phyloP scores from a whole-genome alignment of 116 monocot species.

The Cymodocea nodosa region DNA sequence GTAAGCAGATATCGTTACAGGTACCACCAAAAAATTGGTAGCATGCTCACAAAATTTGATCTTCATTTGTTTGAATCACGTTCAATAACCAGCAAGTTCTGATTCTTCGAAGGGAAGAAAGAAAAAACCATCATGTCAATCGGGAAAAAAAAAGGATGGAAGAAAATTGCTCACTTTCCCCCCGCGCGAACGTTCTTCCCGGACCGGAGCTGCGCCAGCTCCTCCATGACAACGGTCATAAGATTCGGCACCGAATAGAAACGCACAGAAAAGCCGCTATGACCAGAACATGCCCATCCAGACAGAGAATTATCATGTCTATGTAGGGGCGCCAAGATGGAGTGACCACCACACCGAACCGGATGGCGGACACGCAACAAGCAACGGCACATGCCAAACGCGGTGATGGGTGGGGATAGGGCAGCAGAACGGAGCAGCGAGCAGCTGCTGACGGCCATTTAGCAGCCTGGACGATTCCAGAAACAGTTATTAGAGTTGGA shows the following conservation, averaged over 20 bases:
- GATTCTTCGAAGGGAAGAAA: background rate
- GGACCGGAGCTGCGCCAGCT: constrained; percentile 10
- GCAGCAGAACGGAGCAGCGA: constrained; percentile 26
- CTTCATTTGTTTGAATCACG: too few species aligned
- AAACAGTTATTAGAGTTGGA: background rate
- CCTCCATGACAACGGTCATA: constrained; percentile 8
- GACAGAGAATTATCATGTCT: background rate
- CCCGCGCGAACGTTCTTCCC: constrained; percentile 7
- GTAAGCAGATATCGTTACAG: too few species aligned
- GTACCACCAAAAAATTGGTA: too few species aligned
- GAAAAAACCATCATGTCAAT: background rate
- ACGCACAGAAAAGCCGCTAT: background rate
- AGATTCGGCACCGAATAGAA: constrained; percentile 9
- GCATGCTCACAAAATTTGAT: too few species aligned
- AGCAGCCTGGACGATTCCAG: background rate
- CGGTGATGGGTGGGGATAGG: constrained; percentile 5
- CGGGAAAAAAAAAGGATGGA: background rate
- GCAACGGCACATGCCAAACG: constrained; percentile 15
- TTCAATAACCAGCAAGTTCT: too few species aligned
- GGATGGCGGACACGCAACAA: constrained; percentile 10
- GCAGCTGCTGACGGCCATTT: constrained; percentile 34
- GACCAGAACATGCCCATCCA: too few species aligned
- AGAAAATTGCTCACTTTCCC: constrained; percentile 8
- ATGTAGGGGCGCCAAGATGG: background rate
- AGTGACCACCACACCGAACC: background rate